Evolutionary conservation across 176 grass and related monocot genomes (phyloP).

Genomic region (Ananas comosus): DNA sequence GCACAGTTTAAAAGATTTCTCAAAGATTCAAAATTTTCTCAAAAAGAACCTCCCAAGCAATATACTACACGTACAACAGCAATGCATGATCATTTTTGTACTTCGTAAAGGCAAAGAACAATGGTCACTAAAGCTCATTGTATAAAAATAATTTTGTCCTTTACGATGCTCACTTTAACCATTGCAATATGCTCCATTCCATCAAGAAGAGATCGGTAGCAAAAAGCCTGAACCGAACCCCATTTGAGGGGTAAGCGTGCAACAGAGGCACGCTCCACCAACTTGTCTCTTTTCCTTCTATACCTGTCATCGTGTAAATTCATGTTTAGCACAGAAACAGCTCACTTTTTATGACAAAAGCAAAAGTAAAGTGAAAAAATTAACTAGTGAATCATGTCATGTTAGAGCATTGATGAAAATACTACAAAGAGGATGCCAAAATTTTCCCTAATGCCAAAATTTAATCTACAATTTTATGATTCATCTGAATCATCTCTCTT

Average conservation of each 20-base stretch:
- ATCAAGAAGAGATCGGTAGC: constrained; percentile 83
- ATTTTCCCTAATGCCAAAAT: neutral
- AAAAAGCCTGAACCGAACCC: constrained; percentile 60
- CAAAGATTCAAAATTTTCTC: no score
- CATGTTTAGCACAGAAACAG: neutral
- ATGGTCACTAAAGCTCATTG: neutral
- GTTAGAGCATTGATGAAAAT: neutral
- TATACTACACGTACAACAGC: no score
- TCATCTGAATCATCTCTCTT: no score
- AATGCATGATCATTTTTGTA: no score
- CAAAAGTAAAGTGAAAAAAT: neutral
- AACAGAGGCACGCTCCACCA: constrained; percentile 81
- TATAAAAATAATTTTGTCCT: neutral
- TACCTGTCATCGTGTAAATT: constrained; percentile 35
- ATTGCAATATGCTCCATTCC: constrained; percentile 99
- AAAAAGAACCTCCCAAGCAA: no score
- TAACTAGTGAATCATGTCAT: neutral
- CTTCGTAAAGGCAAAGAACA: neutral
- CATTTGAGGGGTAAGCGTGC: constrained; percentile 72
- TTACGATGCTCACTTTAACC: constrained; percentile 57
- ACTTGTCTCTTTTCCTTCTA: constrained; percentile 89
- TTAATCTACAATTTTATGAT: no score
- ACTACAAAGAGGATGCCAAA: neutral
- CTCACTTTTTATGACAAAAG: neutral
- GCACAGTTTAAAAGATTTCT: no score